These are phyloP conservation scores for Trametes cinnabarina DNA, from an alignment of 768 basidiomycete genomes.

Conservation along the genomic window DNA sequence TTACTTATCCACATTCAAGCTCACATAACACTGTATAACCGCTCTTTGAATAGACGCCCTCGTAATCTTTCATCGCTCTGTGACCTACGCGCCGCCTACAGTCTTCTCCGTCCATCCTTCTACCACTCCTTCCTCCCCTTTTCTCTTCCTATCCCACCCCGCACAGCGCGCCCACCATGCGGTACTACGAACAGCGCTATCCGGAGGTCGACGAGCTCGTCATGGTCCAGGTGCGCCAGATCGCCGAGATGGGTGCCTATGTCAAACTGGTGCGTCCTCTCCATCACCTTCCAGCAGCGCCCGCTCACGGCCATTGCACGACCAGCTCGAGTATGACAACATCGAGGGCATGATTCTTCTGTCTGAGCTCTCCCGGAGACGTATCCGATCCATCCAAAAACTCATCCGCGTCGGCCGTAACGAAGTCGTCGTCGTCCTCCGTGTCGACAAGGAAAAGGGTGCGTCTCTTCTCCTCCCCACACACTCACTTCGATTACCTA, in stretches of 20 bases:
- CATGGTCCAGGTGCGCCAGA: constrained; percentile 99
- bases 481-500: background rate
- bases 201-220: constrained; percentile 98
- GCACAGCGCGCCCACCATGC: constrained; percentile 47
- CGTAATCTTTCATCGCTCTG: constrained; percentile 12
- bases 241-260: constrained; percentile 99
- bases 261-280: constrained; percentile 80
- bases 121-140: background rate
- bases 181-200: constrained; percentile 91
- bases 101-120: constrained; percentile 2
- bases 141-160: background rate
- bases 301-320: constrained; percentile 2
- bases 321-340: constrained; percentile 95
- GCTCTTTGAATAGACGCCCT: background rate
- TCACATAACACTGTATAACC: background rate
- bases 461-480: constrained; percentile 19
- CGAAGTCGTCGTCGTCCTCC: constrained; percentile 95
- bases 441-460: constrained; percentile 99
- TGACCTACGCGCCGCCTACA: background rate
- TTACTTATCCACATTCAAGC: background rate
- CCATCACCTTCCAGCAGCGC: background rate
- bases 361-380: constrained; percentile 94
- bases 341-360: constrained; percentile 99
- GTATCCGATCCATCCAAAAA: constrained; percentile 97
- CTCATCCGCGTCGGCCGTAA: constrained; percentile 96